Evolutionary conservation across 225 moss, liverwort and hornwort genomes (phyloP), one percentile per base, ranked within the genome.

Genomic region (Bryum argenteum): DNA sequence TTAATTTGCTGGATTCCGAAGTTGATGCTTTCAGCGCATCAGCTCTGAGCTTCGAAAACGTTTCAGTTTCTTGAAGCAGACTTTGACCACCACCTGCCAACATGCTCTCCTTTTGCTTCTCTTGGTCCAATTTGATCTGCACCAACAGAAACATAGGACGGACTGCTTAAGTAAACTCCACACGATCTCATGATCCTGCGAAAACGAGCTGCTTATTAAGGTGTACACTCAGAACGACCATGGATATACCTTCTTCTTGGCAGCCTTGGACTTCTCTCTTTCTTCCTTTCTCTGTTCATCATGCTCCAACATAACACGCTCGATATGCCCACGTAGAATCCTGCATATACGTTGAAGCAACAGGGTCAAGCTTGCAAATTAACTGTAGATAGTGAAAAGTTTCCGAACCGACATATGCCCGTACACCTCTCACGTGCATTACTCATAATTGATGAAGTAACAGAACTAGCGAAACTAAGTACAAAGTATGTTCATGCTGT

Each of bases 221-320:
- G 50, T 57, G 9, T 10, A 16, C 1, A 67, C 38, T 13, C 9
- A 33, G 11, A 44, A 59, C 38, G 33, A 33, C 20, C 40, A 58
- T 63, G 67, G n/a, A 71, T 58, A 26, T 66, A 88, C 91, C 91
- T 83, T 82, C 75, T 91, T 89, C 71, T 72, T 87, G 42, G 87
- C 75, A 74, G 85, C 87, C 65, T 79, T 78, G 20, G 80, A 80
- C 69, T 78, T 87, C 54, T 87, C 87, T 59, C 89, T 75, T 62
- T 80, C 80, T 60, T 87, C 83, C 66, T 75, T 87, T 74, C 78
- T 81, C 20, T 58, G 74, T 66, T 77, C 79, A 44, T 89, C 84
- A 37, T 70, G 77, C 60, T 83, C 80, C 38, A 68, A 19, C 54
- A 83, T 82, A 6, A 81, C 81, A 54, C 65, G 69, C 14, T 89